Base-by-base conservation (phyloP, 78 protist genomes). In the Cavenderia fasciculata region DNA sequence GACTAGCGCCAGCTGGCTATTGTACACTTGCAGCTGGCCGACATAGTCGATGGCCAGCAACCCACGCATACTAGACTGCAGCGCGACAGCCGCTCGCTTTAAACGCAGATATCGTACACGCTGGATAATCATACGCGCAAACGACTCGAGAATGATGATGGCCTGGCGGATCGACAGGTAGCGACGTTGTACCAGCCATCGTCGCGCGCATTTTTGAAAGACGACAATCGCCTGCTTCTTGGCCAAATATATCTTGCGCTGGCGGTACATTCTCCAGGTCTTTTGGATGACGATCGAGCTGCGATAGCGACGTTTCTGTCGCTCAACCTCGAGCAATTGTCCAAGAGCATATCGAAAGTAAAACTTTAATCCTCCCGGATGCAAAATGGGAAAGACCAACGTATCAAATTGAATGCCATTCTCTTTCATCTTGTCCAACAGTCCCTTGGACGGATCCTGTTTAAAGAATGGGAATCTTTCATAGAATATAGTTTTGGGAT, bases 401-500 rank as follows among this genome's bases (percentile, higher is more conserved):
- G 56, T 33, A 12, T 79, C 88, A 5, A 79, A 40, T 4, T 79
- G 59, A 0, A 66, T 66, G 23, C 62, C 59, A 29, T 66, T 79
- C 21, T 79, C 88, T 29, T 52, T 79, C 54, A 79, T 49, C 44
- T 41, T 46, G 16, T 79, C 88, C 36, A 79, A 36, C 11, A 79
- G 56, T 52, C 38, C 51, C 12, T 31, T 40, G 19, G 21, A 36
- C 38, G 68, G 92, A 23, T 38, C 25, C 31, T 59, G 75, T 36
- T 57, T 51, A 43, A 70, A 73, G 51, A 91, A 57, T 44, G 88
- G 38, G 40, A 79, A 79, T 38, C 97, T 73, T 31, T 34, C 49
- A 54, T 56, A 44, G 46, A 97, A 97, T 31, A 85, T 82, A 12
- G 52, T 84, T 33, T n/a, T 87, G 14, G 29, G 4, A 56, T 59